phyloP scores from a whole-genome alignment of 2,329 filamentous ascomycete species.

The Exophiala aquamarina region DNA sequence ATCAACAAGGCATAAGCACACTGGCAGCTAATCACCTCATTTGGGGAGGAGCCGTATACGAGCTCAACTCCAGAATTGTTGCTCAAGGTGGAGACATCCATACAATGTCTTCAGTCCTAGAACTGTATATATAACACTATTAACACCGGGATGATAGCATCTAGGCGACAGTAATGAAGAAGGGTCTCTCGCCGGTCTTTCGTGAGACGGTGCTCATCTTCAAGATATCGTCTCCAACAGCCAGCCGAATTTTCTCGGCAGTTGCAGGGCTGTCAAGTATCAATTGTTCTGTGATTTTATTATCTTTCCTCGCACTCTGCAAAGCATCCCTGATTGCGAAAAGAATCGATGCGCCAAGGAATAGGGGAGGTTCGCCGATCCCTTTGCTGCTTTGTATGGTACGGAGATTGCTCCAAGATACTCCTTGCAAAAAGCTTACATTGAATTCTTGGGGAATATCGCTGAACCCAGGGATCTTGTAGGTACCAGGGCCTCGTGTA shows the following conservation, averaged over 20 bases:
- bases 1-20: no score
- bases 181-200: constrained; percentile 78
- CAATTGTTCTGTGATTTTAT: constrained; percentile 67
- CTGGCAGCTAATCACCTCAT: no score
- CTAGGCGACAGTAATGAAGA: constrained; percentile 56
- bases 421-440: constrained; percentile 77
- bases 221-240: constrained; percentile 77
- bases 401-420: constrained; percentile 81
- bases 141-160: no score
- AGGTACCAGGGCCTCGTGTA: constrained; percentile 59
- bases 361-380: constrained; percentile 72
- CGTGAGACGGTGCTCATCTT: constrained; percentile 68
- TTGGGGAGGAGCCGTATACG: no score
- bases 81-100: no score
- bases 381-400: constrained; percentile 82
- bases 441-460: constrained; percentile 89
- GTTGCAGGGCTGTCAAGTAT: constrained; percentile 77
- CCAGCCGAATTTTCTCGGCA: constrained; percentile 75
- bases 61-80: no score
- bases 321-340: constrained; percentile 86
- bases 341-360: constrained; percentile 82
- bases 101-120: no score
- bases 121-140: no score
- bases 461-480: constrained; percentile 88
- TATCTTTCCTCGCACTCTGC: constrained; percentile 69